Evolutionary conservation across 139 green algal species (phyloP).

Genomic region (Zygnema circumcarinatum): DNA sequence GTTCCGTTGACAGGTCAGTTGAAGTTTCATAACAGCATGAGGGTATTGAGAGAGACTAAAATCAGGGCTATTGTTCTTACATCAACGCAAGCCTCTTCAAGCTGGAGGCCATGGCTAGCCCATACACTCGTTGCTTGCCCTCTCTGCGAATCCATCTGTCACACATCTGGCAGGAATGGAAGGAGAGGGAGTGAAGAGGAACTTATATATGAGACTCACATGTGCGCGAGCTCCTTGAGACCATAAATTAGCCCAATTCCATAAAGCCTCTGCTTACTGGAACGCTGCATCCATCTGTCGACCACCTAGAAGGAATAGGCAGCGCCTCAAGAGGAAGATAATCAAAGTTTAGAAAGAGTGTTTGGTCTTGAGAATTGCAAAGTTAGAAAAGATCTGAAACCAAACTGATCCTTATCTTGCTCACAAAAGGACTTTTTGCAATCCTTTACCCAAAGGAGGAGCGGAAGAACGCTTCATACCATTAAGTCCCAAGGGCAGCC

Average conservation of each 20-base stretch:
- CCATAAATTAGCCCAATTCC: background rate
- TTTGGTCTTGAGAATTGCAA: too few species aligned
- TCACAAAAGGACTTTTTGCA: too few species aligned
- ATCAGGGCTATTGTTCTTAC: constrained; percentile 39
- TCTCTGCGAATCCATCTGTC: constrained; percentile 46
- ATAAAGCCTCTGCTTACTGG: constrained; percentile 17
- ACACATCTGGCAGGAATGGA: constrained; percentile 4
- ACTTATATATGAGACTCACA: constrained; percentile 17
- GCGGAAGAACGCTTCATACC: constrained; percentile 25
- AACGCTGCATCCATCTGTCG: background rate
- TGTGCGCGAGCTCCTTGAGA: constrained; percentile 1
- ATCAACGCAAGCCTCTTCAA: background rate
- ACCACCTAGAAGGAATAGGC: background rate
- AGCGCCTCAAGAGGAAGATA: background rate
- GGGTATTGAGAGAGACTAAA: too few species aligned
- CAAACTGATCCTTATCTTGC: too few species aligned
- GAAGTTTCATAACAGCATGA: too few species aligned
- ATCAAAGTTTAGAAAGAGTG: constrained; percentile 8
- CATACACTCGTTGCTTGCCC: background rate
- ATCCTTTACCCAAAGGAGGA: too few species aligned
- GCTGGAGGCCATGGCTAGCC: background rate
- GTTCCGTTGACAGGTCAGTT: too few species aligned
- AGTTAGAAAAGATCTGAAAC: too few species aligned
- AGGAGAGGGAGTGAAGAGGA: too few species aligned
- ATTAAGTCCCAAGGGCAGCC: constrained; percentile 52